A percentile compares a stretch with the other conserved stretches of the same genome.
phyloP scores from a whole-genome alignment of 2,329 filamentous ascomycete genomes.

The Paecilomyces fulvus region DNA sequence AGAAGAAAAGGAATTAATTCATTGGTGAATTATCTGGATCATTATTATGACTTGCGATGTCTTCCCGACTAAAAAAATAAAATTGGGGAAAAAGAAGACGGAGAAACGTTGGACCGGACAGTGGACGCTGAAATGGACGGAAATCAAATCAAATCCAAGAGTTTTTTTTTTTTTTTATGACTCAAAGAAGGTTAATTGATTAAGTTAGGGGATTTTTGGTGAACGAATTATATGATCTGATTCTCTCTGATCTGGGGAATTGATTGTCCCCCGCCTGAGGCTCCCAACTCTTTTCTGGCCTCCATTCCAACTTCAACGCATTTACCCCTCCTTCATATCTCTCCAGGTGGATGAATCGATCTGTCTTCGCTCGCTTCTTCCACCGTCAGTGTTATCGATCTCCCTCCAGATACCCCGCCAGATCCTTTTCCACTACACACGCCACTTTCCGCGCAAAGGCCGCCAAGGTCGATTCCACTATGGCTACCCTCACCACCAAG shows the following conservation, averaged over 20 bases:
- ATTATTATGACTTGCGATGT: too few relatives aligned
- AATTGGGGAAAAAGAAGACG: background rate
- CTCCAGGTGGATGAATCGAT: conserved; percentile 32
- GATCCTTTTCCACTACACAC: conserved; percentile 33
- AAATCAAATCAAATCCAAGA: too few relatives aligned
- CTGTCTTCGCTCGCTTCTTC: conserved; percentile 26
- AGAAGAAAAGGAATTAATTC: conserved; percentile 21
- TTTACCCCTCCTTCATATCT: conserved; percentile 4
- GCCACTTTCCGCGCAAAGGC: conserved; percentile 23
- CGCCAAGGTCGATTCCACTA: conserved; percentile 32
- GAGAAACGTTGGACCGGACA: background rate
- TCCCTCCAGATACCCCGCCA: conserved; percentile 17
- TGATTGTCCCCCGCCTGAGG: background rate
- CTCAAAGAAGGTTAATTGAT: too few relatives aligned
- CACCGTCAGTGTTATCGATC: conserved; percentile 22
- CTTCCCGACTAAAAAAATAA: background rate
- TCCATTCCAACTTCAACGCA: too few relatives aligned
- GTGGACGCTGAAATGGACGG: background rate
- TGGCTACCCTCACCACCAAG: conserved; percentile 64
- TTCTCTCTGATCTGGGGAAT: background rate
- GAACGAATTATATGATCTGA: too few relatives aligned
- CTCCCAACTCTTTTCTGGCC: too few relatives aligned
- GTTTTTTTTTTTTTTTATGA: too few relatives aligned
- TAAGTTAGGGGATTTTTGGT: too few relatives aligned
- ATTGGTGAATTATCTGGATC: background rate